These are phyloP conservation scores for Poronia punctata DNA, from an alignment of 495 filamentous ascomycete genomes.

Conservation along the genomic window DNA sequence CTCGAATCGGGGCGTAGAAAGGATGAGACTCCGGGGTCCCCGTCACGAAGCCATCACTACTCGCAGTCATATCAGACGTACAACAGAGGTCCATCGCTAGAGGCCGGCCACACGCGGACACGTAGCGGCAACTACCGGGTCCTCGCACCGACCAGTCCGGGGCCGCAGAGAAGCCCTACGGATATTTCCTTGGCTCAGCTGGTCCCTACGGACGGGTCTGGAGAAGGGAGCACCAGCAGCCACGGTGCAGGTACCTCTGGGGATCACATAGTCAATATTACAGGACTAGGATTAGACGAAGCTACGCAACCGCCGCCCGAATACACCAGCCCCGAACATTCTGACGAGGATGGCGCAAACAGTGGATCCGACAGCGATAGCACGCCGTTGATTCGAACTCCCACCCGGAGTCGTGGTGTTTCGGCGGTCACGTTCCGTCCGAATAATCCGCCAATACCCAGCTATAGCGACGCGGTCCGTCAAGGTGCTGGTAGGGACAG, in stretches of 20 bases:
- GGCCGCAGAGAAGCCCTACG: constrained; percentile 84
- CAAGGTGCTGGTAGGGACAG: constrained; percentile 43
- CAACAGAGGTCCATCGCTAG: constrained; percentile 23
- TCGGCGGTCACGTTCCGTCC: constrained; percentile 37
- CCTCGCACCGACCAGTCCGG: constrained; percentile 72
- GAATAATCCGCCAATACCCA: constrained; percentile 52
- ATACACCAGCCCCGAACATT: constrained; percentile 63
- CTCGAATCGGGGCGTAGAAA: constrained; percentile 70
- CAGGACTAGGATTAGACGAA: constrained; percentile 30
- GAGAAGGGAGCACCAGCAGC: constrained; percentile 61
- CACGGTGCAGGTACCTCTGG: constrained; percentile 26
- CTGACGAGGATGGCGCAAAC: constrained; percentile 43
- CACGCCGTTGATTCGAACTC: constrained; percentile 31
- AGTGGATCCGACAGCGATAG: constrained; percentile 43
- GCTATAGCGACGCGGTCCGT: constrained; percentile 58
- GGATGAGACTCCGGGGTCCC: constrained; percentile 55
- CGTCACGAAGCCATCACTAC: constrained; percentile 44
- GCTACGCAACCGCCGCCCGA: constrained; percentile 54
- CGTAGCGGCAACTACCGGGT: constrained; percentile 57
- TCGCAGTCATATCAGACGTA: constrained; percentile 37
- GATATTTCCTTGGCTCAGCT: constrained; percentile 86
- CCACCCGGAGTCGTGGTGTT: constrained; percentile 31
- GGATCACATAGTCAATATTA: constrained; percentile 29
- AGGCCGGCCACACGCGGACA: constrained; percentile 44
- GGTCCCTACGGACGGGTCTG: constrained; percentile 65